Evolutionary conservation across 768 basidiomycete species (phyloP).

Genomic region (Neoboletus brunneissimus): DNA sequence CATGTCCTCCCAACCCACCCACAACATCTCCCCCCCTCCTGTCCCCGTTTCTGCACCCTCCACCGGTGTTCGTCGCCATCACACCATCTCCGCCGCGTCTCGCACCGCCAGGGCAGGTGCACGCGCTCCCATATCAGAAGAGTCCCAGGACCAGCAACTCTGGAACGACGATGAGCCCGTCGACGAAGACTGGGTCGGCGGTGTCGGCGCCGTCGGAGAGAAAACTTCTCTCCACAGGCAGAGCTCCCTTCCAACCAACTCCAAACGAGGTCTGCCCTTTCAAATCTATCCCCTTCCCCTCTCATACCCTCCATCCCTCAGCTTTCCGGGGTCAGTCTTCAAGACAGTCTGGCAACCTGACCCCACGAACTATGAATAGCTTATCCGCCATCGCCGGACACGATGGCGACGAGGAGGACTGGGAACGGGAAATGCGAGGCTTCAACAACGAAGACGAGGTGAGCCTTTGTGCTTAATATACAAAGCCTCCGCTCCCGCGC

Average conservation of each 20-base stretch:
- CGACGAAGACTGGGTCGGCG: constrained; percentile 78
- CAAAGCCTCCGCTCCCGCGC: neutral
- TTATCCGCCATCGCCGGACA: constrained; percentile 82
- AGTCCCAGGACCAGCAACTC: constrained; percentile 52
- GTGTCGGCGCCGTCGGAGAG: constrained; percentile 80
- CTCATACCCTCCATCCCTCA: constrained; percentile 25
- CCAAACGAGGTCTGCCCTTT: constrained; percentile 60
- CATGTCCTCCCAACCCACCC: constrained; percentile 39
- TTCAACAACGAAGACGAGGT: constrained; percentile 69
- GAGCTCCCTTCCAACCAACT: constrained; percentile 76
- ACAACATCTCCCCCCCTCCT: constrained; percentile 43
- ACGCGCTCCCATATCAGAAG: constrained; percentile 68
- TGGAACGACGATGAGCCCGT: constrained; percentile 79
- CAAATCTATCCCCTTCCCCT: neutral
- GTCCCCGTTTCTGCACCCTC: constrained; percentile 36
- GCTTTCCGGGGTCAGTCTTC: constrained; percentile 52
- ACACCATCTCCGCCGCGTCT: constrained; percentile 77
- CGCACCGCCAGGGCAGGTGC: constrained; percentile 57
- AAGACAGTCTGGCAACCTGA: constrained; percentile 56
- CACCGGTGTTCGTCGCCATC: constrained; percentile 69
- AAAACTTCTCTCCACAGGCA: constrained; percentile 78
- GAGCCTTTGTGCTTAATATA: constrained; percentile 16
- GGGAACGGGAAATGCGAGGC: constrained; percentile 67
- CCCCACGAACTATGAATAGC: constrained; percentile 76
- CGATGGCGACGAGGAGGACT: constrained; percentile 86